phyloP scores from a whole-genome alignment of 2,329 filamentous ascomycete genomes.

The Pseudogymnoascus sp. region DNA sequence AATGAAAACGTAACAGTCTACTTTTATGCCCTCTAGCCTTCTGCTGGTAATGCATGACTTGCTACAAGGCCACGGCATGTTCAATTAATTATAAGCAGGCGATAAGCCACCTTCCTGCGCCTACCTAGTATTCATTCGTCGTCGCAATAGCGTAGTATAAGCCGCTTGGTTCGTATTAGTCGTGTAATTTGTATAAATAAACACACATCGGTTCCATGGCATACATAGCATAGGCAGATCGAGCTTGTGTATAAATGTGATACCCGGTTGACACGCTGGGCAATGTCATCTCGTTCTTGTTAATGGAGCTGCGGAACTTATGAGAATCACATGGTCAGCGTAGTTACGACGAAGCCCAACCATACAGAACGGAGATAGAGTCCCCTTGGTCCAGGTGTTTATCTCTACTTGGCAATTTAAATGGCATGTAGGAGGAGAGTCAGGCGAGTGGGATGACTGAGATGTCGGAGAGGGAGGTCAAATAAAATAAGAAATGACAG shows the following conservation, averaged over 20 bases:
- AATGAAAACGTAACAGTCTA: neutral
- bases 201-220: neutral
- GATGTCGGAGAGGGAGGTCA: neutral
- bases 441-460: neutral
- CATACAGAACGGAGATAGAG: too few relatives aligned
- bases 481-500: neutral
- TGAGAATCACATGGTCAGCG: neutral
- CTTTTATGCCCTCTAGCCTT: neutral
- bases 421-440: neutral
- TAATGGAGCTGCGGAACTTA: neutral
- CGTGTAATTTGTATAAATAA: neutral
- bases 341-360: neutral
- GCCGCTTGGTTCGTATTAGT: neutral
- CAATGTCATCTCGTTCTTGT: neutral
- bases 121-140: neutral
- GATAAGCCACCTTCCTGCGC: neutral
- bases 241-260: neutral
- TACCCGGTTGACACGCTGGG: neutral
- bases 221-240: neutral
- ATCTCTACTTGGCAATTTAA: neutral
- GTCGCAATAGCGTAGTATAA: neutral
- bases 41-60: neutral
- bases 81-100: neutral
- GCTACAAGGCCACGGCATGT: neutral
- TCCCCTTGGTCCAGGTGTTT: neutral